Base-by-base conservation (phyloP, 352 stramenopile genomes). In the Phytophthora aleatoria region DNA sequence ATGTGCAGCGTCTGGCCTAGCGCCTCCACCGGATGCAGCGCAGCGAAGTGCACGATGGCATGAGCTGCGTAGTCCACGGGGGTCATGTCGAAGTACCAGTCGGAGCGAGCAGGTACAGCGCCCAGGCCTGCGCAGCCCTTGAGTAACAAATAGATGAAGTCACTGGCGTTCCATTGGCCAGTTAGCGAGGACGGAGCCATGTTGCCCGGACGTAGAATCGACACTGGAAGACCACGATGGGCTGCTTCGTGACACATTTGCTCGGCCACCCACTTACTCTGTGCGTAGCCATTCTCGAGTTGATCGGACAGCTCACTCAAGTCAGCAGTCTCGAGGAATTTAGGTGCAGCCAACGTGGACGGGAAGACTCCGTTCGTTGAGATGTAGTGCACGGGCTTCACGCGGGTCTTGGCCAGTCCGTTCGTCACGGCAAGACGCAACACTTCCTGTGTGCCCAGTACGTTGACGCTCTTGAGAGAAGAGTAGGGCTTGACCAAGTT, bases 251-350 rank as follows among this genome's bases (percentile, higher is more conserved):
- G 87, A 33, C 91, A 94, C 65, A 96, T 81, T 54, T 95, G 76
- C 73, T 98, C 92, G 2, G 91, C 84, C 35, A 97, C 90, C 92
- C 92, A 97, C 64, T 98, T 98, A 57, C 80, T 95, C 71, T 97
- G 89, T 13, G 85, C 86, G 62, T 96, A 96, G 15, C 89, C 90
- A 57, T 95, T 94, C 10, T 88, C 78, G 9, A 96, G 61, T 42
- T 79, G 63, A 26, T 90, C 75, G 12, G 77, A 89, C 16, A 79
- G 30, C 49, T 91, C 78, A 2, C 60, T 76, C 48, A 92, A 64
- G 51, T 89, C 68, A 1, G 78, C 77, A 9, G 71, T 90, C 52
- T 92, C 83, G 11, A 73, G 50, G 9, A 87, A 72, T 33, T 61
- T 73, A 5, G 73, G 28, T 1, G 41, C 71, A 3, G 50, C 12